Evolutionary conservation across 345 rosid species (phyloP).

Genomic region (Atalantia buxifolia): DNA sequence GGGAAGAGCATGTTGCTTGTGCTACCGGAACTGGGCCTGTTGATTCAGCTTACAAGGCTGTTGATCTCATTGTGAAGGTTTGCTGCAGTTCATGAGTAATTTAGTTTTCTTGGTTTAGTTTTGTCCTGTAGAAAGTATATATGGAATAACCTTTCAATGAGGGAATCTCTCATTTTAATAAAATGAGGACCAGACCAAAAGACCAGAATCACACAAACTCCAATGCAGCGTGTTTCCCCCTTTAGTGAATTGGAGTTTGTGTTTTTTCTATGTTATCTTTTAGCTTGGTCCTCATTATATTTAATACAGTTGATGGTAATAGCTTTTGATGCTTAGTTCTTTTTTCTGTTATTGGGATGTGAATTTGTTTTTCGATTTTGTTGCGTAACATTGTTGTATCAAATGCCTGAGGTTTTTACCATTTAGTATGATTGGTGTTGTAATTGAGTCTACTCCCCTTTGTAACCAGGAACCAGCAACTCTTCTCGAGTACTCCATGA

Average conservation of each 20-base stretch:
- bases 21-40: slow-evolving; percentile 92
- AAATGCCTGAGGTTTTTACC: neutral
- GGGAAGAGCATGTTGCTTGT: slow-evolving; percentile 72
- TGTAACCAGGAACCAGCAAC: slow-evolving; percentile 59
- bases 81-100: neutral
- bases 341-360: neutral
- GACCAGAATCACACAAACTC: too few relatives aligned
- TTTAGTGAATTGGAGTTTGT: too few relatives aligned
- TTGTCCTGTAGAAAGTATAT: neutral
- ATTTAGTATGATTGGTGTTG: neutral
- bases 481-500: slow-evolving; percentile 87
- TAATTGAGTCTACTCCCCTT: neutral
- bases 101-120: neutral
- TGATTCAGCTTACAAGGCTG: slow-evolving; percentile 97
- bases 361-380: neutral
- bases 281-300: too few relatives aligned
- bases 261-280: too few relatives aligned
- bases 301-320: neutral
- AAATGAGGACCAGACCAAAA: too few relatives aligned
- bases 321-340: neutral
- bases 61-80: slow-evolving; percentile 86
- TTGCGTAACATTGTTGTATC: neutral
- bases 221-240: too few relatives aligned
- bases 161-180: too few relatives aligned
- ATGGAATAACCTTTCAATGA: too few relatives aligned